Evolutionary conservation across 129 eudicot species (phyloP), one percentile per base, ranked within the genome.

Genomic region (Mikania micrantha): DNA sequence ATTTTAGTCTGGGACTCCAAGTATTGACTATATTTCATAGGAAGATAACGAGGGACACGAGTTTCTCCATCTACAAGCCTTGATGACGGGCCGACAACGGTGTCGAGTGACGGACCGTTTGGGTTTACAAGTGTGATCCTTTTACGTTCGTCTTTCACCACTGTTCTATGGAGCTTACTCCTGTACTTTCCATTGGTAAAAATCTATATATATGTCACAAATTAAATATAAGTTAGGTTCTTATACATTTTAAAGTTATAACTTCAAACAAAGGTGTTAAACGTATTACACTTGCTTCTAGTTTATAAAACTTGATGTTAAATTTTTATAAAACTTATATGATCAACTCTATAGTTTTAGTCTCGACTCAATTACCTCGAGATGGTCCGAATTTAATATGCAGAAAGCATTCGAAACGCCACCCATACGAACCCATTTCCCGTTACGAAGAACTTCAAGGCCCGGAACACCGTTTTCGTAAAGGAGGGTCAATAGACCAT

Each of bases 171-270:
- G 48, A 75, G 32, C 74, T 70, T 78, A 50, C 78, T 71, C 41
- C 71, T 80, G 66, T 80, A 80, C 13, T 22, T 60, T 13, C 84
- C 78, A 24, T 80, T 80, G 52, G 70, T 75, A 40, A 80, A 69
- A 19, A 75, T 66, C 75, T 80, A 73, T 69, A 9, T n/a, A n/a
- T n/a, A n/a, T n/a, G n/a, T n/a, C n/a, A n/a, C n/a, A n/a, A n/a
- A n/a, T n/a, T n/a, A n/a, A n/a, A n/a, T n/a, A n/a, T n/a, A n/a
- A n/a, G n/a, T n/a, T n/a, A n/a, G n/a, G n/a, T n/a, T n/a, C n/a
- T n/a, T n/a, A n/a, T n/a, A n/a, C n/a, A n/a, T n/a, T n/a, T n/a
- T n/a, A n/a, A n/a, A n/a, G n/a, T n/a, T n/a, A n/a, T n/a, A n/a
- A n/a, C n/a, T n/a, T n/a, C n/a, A n/a, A n/a, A n/a, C n/a, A n/a